phyloP scores from a whole-genome alignment of 2,329 filamentous ascomycete genomes.

The Plectosphaerella cucumerina region DNA sequence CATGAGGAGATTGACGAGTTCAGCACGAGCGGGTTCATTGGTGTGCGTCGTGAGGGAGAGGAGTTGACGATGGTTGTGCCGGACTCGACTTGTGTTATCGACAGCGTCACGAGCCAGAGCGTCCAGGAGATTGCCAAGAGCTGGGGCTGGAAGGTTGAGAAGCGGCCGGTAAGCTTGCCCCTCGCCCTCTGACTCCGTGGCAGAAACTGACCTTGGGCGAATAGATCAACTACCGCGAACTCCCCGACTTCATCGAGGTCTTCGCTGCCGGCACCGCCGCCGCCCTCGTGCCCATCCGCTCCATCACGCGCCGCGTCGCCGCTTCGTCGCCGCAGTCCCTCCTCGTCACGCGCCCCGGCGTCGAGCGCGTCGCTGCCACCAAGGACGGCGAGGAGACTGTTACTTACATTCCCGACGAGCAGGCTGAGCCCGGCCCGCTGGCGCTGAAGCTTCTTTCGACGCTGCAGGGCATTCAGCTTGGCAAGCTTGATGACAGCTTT shows the following conservation, averaged over 20 bases:
- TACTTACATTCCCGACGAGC: conserved; percentile 48
- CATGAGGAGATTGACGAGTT: conserved; percentile 92
- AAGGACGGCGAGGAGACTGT: conserved; percentile 43
- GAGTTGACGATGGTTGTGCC: conserved; percentile 76
- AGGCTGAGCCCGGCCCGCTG: conserved; percentile 68
- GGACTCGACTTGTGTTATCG: conserved; percentile 81
- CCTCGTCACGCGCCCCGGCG: conserved; percentile 27
- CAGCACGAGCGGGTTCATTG: conserved; percentile 90
- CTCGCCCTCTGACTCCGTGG: neutral
- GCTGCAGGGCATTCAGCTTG: conserved; percentile 81
- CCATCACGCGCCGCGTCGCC: conserved; percentile 66
- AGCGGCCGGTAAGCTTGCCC: conserved; percentile 51
- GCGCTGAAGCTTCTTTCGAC: conserved; percentile 69
- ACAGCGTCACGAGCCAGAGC: conserved; percentile 78
- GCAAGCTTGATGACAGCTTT: conserved; percentile 72
- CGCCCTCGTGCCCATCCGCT: conserved; percentile 85
- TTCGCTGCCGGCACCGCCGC: conserved; percentile 91
- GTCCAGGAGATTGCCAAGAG: conserved; percentile 70
- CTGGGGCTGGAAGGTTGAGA: conserved; percentile 83
- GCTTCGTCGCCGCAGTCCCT: conserved; percentile 34
- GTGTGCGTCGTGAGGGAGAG: conserved; percentile 51
- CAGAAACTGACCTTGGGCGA: too few relatives aligned
- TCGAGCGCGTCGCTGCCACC: conserved; percentile 31
- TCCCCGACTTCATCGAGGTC: conserved; percentile 61
- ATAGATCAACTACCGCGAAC: conserved; percentile 62